Evolutionary conservation across 139 green algal genomes (phyloP).

Genomic region (Prasinococcaceae sp.): DNA sequence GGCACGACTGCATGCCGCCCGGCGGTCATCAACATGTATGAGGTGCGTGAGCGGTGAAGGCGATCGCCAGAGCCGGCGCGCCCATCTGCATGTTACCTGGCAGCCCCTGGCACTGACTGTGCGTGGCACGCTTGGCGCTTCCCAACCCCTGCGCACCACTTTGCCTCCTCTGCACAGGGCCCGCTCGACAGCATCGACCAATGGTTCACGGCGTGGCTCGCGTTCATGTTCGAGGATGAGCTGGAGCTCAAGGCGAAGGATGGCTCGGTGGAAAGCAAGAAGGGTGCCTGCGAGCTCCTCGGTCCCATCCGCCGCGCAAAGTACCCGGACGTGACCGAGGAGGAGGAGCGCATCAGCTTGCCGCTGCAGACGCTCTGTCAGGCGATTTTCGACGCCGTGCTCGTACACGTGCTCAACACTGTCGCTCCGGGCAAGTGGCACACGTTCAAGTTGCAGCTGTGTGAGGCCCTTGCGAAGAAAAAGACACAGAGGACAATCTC

Average conservation of each 20-base stretch:
- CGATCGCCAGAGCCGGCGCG: too few species aligned
- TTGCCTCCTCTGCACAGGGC: too few species aligned
- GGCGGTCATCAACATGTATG: slow-evolving; percentile 9
- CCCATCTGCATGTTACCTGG: too few species aligned
- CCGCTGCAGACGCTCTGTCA: slow-evolving; percentile 4
- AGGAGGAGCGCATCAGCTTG: slow-evolving; percentile 3
- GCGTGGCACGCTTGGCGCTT: too few species aligned
- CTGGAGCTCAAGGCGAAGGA: background rate
- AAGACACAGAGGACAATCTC: background rate
- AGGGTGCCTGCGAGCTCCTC: background rate
- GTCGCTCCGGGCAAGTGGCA: slow-evolving; percentile 4
- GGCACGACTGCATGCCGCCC: background rate
- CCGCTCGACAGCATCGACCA: background rate
- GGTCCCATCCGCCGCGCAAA: slow-evolving; percentile 4
- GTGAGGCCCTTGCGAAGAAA: slow-evolving; percentile 1
- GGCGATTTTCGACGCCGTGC: slow-evolving; percentile 9
- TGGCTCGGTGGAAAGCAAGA: background rate
- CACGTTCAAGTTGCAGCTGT: slow-evolving; percentile 1
- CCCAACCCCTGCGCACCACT: too few species aligned
- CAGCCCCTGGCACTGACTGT: too few species aligned
- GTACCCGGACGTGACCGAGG: slow-evolving; percentile 6
- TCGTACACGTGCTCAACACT: slow-evolving; percentile 10
- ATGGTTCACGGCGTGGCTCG: slow-evolving; percentile 4
- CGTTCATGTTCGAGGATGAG: slow-evolving; percentile 8
- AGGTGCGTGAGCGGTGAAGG: too few species aligned